Evolutionary conservation across 2,329 filamentous ascomycete genomes (phyloP), one percentile per base, ranked within the genome.

Genomic region (Fusarium sp.): DNA sequence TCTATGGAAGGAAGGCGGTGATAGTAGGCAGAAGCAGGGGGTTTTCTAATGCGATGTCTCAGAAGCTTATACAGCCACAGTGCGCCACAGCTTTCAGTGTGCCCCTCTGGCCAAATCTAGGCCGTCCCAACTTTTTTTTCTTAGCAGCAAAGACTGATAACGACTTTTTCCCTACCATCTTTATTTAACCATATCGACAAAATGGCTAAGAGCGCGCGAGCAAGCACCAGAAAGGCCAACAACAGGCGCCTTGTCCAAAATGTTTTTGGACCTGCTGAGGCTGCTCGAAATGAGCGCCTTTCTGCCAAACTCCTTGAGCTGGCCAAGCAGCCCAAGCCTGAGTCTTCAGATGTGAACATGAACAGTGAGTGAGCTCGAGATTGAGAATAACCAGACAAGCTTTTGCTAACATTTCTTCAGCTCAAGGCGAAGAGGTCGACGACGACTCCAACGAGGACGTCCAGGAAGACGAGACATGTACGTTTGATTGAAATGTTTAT

Each of bases 161-260:
- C 54, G 45, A 59, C 64, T 55, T 64, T 64, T 43, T 54, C 50
- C 43, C 54, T 51, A 62, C 45, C 54, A 54, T 57, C 45, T 57
- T 55, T 66, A 63, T 57, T 55, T 66, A 64, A 56, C 46, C 54
- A 67, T 56, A 25, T 58, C 55, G 45, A 56, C 78, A 86, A 59
- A 74, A 98, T 98, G 95, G 95, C 94, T 25, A 98, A 97, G 80
- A 92, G 93, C 78, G 85, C 92, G 66, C 88, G 95, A 79, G 88
- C 94, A 71, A 97, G 91, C 78, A 85, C 88, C 72, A 89, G 86
- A 75, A 98, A 98, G 84, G 86, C 87, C 76, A 98, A 98, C 84
- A 93, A 94, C 83, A 86, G 88, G 73, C 90, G 88, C 75, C 87
- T 97, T 71, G 94, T 94, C 80, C 85, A 88, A 71, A 89, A 89